Evolutionary conservation across 2,329 filamentous ascomycete species (phyloP), one percentile per base, ranked within the genome.

Genomic region (Mollisiaceae sp.): DNA sequence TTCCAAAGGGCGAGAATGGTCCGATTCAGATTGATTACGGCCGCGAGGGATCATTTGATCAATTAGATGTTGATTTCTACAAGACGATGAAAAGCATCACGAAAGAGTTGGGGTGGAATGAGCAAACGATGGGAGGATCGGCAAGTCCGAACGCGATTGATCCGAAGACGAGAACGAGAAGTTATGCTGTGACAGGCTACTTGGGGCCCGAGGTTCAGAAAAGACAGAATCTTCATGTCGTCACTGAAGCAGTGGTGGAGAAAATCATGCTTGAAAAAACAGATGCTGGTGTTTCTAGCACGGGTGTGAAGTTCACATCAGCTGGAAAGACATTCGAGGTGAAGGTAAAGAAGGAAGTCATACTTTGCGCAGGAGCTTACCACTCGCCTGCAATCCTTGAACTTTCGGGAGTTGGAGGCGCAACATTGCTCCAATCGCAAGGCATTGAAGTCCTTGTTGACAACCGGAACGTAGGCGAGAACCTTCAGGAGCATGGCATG

Each of bases 241-340:
- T 96, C 64, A 96, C 92, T 74, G 90, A 95, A 75, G 90, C 92
- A n/a, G 93, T 92, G 87, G 92, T 96, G 66, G 91, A 87, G 76
- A 90, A 89, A 77, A 80, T 96, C 75, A 18, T 67, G n/a, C 50
- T 69, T 18, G 39, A 67, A 35, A 36, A 59, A 18, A 20, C 32
- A 22, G 59, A 20, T 11, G 14, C 20, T 8, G 38, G 52, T 18
- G 36, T 50, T 24, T 43, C 60, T 22, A 58, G 58, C 5, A 52
- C 54, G 15, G 65, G 56, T 9, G 65, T 67, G 36, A 52, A 62
- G 35, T 64, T 59, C 15, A 5, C 41, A 15, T 57, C 58, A 5
- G 27, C 22, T 15, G 52, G 59, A 32, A 14, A 54, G 24, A 35
- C 39, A 18, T 66, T 60, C 18, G 59, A 43, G 41, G 63, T 71